A percentile compares a stretch with the other conserved stretches of the same genome.
Conservation (phyloP, 106 monocot species). For the Dendrobium officinale region DNA sequence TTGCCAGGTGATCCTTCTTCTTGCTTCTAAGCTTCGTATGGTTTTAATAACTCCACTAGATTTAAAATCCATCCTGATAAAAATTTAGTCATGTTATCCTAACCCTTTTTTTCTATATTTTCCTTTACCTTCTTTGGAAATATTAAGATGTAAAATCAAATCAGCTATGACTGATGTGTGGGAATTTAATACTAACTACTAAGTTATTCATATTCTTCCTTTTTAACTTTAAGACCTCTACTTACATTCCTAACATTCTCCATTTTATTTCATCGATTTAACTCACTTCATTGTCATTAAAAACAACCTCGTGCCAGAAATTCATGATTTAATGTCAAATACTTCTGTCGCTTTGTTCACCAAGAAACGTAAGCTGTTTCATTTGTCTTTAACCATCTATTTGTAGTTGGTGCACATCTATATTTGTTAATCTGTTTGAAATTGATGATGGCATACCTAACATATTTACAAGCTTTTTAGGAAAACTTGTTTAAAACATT, state of each 20-base stretch:
- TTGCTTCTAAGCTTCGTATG: background rate
- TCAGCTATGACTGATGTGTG: too few species aligned
- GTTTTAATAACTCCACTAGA: background rate
- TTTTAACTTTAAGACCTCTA: background rate
- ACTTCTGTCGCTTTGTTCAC: background rate
- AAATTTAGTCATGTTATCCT: too few species aligned
- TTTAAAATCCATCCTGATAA: too few species aligned
- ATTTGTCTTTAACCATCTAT: background rate
- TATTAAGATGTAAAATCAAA: too few species aligned
- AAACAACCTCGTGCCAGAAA: background rate
- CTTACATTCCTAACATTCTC: background rate
- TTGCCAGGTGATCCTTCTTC: conserved; percentile 45
- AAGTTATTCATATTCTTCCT: background rate
- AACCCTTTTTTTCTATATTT: too few species aligned
- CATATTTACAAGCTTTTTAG: background rate
- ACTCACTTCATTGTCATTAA: background rate
- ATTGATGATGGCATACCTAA: background rate
- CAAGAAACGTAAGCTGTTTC: background rate
- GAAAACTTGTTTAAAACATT: background rate
- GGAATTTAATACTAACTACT: too few species aligned
- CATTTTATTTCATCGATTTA: background rate
- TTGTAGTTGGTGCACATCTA: background rate
- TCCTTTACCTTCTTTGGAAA: too few species aligned
- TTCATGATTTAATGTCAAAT: background rate
- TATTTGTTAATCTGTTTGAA: too few species aligned